phyloP scores from a whole-genome alignment of 495 filamentous ascomycete genomes.

The Talaromyces nanjingensis region DNA sequence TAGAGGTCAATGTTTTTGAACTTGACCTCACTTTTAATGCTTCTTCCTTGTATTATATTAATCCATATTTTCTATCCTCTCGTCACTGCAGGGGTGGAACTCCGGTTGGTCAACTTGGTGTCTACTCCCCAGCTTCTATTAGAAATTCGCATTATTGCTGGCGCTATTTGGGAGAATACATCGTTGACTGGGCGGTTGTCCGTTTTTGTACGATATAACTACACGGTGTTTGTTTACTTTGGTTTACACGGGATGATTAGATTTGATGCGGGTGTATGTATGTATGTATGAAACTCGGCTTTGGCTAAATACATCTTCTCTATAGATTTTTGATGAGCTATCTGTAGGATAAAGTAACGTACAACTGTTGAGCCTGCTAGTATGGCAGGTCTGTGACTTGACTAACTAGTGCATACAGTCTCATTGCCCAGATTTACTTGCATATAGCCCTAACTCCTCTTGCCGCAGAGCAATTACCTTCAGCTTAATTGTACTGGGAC shows the following conservation, averaged over 20 bases:
- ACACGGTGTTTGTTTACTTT: neutral
- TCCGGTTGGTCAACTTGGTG: neutral
- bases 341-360: too few relatives aligned
- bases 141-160: neutral
- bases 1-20: constrained; percentile 2
- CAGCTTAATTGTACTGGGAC: neutral
- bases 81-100: neutral
- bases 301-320: neutral
- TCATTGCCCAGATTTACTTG: too few relatives aligned
- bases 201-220: neutral
- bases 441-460: too few relatives aligned
- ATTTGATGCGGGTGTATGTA: neutral
- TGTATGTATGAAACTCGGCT: neutral
- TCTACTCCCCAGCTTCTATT: neutral
- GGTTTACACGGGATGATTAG: neutral
- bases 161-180: neutral
- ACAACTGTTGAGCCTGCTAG: too few relatives aligned
- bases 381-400: too few relatives aligned
- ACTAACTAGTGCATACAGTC: too few relatives aligned
- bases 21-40: neutral
- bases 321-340: neutral
- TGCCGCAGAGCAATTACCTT: too few relatives aligned
- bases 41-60: constrained; percentile 13
- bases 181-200: neutral
- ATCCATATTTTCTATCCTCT: constrained; percentile 1